phyloP scores from a whole-genome alignment of 108 stramenopile species.

The Cyclotella choctawhatcheeana region DNA sequence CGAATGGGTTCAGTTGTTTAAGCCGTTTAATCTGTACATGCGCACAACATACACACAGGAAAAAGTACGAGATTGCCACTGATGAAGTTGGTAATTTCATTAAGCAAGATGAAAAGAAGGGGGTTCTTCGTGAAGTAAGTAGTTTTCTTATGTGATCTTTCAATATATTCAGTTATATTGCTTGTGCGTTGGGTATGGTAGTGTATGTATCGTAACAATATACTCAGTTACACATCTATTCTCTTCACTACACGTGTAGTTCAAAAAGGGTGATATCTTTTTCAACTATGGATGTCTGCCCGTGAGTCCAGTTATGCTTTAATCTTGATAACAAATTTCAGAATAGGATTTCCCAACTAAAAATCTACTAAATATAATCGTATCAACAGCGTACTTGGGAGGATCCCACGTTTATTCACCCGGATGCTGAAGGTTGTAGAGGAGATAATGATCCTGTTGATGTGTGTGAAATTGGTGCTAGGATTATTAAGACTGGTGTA shows the following conservation, averaged over 20 bases:
- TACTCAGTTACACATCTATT: no score
- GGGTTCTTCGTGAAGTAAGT: constrained; percentile 88
- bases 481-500: constrained; percentile 78
- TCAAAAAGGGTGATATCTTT: constrained; percentile 94
- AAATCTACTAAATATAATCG: neutral
- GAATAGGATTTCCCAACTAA: neutral
- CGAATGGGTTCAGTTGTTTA: no score
- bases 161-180: no score
- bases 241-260: no score
- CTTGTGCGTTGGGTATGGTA: neutral
- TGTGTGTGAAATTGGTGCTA: constrained; percentile 90
- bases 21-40: no score
- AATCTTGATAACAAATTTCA: neutral
- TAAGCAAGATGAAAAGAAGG: constrained; percentile 97
- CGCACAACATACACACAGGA: no score
- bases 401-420: constrained; percentile 93
- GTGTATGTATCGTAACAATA: no score
- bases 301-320: constrained; percentile 36
- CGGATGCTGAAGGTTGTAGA: constrained; percentile 89
- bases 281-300: constrained; percentile 99
- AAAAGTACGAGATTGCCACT: constrained; percentile 96
- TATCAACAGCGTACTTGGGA: constrained; percentile 92
- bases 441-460: constrained; percentile 97
- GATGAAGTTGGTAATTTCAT: constrained; percentile 96
- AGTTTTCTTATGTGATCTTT: no score